Base-by-base conservation (phyloP, 768 basidiomycete species). In the Amanita thiersii region DNA sequence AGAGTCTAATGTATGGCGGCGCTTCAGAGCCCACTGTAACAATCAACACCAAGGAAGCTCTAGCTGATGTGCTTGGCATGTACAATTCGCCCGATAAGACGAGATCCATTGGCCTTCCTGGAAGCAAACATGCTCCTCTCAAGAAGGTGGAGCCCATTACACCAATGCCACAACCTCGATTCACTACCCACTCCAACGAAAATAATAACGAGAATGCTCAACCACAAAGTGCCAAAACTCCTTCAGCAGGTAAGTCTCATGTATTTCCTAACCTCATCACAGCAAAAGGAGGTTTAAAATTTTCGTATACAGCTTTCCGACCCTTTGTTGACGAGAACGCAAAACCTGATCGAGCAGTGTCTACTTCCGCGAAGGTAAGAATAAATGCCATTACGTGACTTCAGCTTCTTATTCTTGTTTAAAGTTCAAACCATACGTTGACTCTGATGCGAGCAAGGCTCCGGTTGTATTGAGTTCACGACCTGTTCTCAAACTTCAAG, bases 1-100 rank as follows among this genome's bases (percentile, higher is more conserved):
- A 66, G 61, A 72, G 69, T 46, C 50, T 72, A 23, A 55, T 66
- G 29, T 56, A 64, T 44, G 62, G 59, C 6, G 53, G 56, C 20
- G 70, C 60, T 11, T 68, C 65, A 11, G 87, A 90, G 57, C 86
- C 87, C 3, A 90, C 88, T 0, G 82, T 98, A 4, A 99, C 96
- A 1, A 90, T 98, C 52, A 96, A 96, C 57, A 99, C 96, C 20
- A 93, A 91, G 58, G 88, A 90, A 48, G 96, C 96, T 3, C 70
- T 96, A 24, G 86, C 79, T 9, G 91, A 97, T 54, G 90, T 98
- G 30, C 91, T 93, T 62, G 85, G 82, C 39, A 91, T 98, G 84
- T 98, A 92, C 57, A 94, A 96, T 57, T 88, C 86, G 6, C 86
- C 86, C 2, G 86, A 87, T 47, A 86, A 80, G 62, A 81, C 81